Percentiles rank a stretch among this genome's conserved stretches.
phyloP scores from a whole-genome alignment of 1,284 basidiomycete species.

The Puccinia coronata region DNA sequence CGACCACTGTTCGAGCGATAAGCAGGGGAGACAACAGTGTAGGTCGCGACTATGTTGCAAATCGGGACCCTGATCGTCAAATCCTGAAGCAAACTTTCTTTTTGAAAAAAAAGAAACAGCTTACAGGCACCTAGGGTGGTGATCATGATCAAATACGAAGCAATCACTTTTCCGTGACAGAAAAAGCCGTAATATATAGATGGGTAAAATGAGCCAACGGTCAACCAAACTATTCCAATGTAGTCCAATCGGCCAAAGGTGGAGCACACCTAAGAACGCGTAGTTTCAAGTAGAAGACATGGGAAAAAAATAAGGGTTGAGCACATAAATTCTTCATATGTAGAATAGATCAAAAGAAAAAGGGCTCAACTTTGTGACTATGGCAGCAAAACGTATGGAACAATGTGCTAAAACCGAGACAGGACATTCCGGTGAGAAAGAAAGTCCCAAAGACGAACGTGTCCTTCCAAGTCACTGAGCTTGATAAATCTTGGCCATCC shows the following conservation, averaged over 20 bases:
- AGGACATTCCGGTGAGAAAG: constrained; percentile 71
- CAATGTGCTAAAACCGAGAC: constrained; percentile 72
- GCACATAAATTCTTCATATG: neutral
- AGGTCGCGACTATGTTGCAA: constrained; percentile 65
- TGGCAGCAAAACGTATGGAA: constrained; percentile 78
- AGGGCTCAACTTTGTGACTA: constrained; percentile 65
- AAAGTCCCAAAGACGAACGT: constrained; percentile 69
- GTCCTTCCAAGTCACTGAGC: constrained; percentile 67
- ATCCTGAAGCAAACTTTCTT: neutral
- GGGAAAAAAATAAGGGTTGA: neutral
- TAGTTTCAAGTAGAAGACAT: no score
- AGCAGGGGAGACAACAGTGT: constrained; percentile 75
- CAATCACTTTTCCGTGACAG: constrained; percentile 65
- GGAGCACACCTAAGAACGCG: constrained; percentile 39
- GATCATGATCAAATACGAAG: constrained; percentile 66
- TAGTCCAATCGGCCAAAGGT: constrained; percentile 49
- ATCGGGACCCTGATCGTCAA: neutral
- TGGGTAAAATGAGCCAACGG: constrained; percentile 78
- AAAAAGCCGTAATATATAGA: constrained; percentile 66
- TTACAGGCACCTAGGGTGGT: constrained; percentile 67
- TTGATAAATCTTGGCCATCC: neutral
- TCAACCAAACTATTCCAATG: constrained; percentile 64
- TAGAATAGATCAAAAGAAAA: neutral
- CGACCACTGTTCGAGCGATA: constrained; percentile 76
- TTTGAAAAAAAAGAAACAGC: constrained; percentile 54